Base-by-base conservation (phyloP, 208 protist genomes). In the Leishmania gerbilli region DNA sequence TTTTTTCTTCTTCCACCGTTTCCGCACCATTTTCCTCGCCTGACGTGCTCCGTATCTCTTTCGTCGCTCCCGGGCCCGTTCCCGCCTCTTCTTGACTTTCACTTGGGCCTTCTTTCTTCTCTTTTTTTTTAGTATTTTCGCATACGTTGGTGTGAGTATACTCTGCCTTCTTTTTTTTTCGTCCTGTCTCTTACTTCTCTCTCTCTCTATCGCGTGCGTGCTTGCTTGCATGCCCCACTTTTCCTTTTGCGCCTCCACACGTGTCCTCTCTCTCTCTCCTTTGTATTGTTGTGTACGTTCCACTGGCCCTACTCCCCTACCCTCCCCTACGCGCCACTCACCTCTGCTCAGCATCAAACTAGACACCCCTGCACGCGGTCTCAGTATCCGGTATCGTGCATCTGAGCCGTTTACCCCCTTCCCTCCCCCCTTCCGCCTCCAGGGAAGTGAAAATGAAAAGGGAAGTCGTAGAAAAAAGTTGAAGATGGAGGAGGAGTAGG, bases 121-220 rank as follows among this genome's bases (percentile, higher is more conserved):
- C 27, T 60, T n/a, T 0, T 9, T n/a, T 60, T 21, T 19, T 6
- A 40, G 64, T 42, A 27, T 40, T 47, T 31, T 13, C 37, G 49
- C 65, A 19, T 68, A 68, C 27, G 34, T 68, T 1, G 55, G 55
- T 27, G 55, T 60, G 21, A 68, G 5, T 45, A 21, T 51, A 45
- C 40, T 58, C n/a, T 82, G 7, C 68, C 34, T 77, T 76, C 65
- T 37, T 53, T 76, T 74, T 53, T 55, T 42, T 69, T 60, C 40
- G 27, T 60, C 56, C 19, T 64, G 42, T 27, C 51, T 19, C 8
- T 71, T 15, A 47, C 34, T 71, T 40, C 1, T 40, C 37, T 40
- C 37, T 42, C 3, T 42, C 3, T 42, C 40, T 42, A 2, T 42
- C 58, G 1, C 1, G 19, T 71, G 19, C 7, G 65, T 37, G 37